These are phyloP conservation scores for Coemansia sp. DNA, from an alignment of 192 early-diverging fungal genomes.

Conservation along the genomic window DNA sequence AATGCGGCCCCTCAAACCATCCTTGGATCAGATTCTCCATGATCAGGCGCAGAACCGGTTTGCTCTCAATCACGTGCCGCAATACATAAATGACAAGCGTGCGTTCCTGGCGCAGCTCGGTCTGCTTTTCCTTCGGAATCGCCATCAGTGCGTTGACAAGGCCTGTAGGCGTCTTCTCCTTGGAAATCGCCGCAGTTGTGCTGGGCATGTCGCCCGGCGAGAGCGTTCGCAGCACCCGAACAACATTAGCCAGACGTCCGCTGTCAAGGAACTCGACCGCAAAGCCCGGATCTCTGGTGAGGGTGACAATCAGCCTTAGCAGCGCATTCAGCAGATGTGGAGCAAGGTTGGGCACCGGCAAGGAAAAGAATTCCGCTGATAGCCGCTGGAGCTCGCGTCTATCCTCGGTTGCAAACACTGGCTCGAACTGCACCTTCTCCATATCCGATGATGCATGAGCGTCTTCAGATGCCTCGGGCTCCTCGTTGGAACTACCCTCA, in stretches of 20 bases:
- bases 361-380: constrained; percentile 27
- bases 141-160: constrained; percentile 64
- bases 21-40: constrained; percentile 78
- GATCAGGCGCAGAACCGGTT: constrained; percentile 59
- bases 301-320: constrained; percentile 77
- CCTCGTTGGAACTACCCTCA: not conserved
- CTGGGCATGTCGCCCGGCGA: constrained; percentile 19
- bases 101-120: constrained; percentile 76
- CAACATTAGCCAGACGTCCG: constrained; percentile 60
- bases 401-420: constrained; percentile 29
- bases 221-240: constrained; percentile 37
- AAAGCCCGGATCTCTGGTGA: constrained; percentile 69
- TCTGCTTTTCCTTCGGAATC: constrained; percentile 59
- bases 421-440: constrained; percentile 3
- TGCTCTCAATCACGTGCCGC: constrained; percentile 83
- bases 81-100: constrained; percentile 84
- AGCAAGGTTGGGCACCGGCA: constrained; percentile 20
- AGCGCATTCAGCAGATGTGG: constrained; percentile 61
- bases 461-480: not conserved
- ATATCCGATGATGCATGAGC: not conserved
- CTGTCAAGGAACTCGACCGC: constrained; percentile 71
- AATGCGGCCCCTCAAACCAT: constrained; percentile 75
- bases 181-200: constrained; percentile 19
- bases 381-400: constrained; percentile 38
- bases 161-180: constrained; percentile 40